These are phyloP conservation scores for Hymenoscyphus infarciens DNA, from an alignment of 2,329 filamentous ascomycete genomes.

Conservation along the genomic window DNA sequence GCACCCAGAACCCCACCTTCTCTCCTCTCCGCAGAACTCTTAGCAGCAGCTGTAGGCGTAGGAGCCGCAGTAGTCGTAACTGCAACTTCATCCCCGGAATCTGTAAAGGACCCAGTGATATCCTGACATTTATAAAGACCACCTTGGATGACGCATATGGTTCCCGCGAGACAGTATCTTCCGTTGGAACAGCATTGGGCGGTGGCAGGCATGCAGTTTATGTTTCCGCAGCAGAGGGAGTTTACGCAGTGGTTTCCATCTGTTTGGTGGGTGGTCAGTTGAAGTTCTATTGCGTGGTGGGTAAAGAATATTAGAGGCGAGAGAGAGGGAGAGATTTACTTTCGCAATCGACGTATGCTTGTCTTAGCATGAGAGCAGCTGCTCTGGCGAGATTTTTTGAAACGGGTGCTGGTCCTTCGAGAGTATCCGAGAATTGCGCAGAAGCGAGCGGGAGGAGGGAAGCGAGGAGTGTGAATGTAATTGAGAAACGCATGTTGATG, in stretches of 20 bases:
- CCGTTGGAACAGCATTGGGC: slow-evolving; percentile 10
- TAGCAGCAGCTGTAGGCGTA: neutral
- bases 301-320: too few species aligned
- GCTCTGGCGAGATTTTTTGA: neutral
- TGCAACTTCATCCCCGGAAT: neutral
- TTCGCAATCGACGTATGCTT: neutral
- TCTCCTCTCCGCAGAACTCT: neutral
- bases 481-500: slow-evolving; percentile 2
- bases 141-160: neutral
- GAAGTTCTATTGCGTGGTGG: neutral
- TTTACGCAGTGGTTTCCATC: slow-evolving; percentile 9
- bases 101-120: neutral
- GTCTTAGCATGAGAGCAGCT: neutral
- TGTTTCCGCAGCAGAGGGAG: slow-evolving; percentile 8
- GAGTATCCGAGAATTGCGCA: neutral
- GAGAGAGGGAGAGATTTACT: neutral
- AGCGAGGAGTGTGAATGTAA: neutral
- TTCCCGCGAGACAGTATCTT: slow-evolving; percentile 4
- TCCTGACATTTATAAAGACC: neutral
- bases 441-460: neutral
- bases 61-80: neutral
- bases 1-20: neutral
- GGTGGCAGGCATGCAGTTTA: slow-evolving; percentile 4
- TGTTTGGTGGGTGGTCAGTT: neutral
- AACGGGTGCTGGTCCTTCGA: slow-evolving; percentile 3